Evolutionary conservation across 495 filamentous ascomycete genomes (phyloP).

Genomic region (Hyaloscypha finlandica): DNA sequence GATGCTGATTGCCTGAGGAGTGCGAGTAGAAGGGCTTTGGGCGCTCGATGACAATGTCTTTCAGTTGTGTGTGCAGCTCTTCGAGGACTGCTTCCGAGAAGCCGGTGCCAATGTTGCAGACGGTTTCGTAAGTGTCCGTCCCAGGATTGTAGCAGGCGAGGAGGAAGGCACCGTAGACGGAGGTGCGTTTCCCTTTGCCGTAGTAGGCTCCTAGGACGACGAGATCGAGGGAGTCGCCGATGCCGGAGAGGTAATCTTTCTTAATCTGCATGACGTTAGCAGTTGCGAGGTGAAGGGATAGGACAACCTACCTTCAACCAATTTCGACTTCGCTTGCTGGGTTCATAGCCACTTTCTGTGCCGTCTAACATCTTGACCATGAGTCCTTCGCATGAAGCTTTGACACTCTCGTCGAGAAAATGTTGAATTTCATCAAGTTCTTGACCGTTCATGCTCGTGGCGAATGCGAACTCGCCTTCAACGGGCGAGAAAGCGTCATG

Average conservation of each 20-base stretch:
- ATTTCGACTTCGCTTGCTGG: constrained; percentile 90
- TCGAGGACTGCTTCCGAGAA: constrained; percentile 89
- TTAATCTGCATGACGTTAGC: constrained; percentile 63
- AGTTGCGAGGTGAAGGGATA: constrained; percentile 5
- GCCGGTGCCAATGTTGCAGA: constrained; percentile 98
- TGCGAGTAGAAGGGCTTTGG: constrained; percentile 95
- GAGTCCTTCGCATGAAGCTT: constrained; percentile 91
- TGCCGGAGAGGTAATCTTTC: constrained; percentile 91
- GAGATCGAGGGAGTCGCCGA: constrained; percentile 94
- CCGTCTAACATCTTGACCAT: constrained; percentile 99
- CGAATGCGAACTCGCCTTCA: constrained; percentile 91
- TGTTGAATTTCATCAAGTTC: constrained; percentile 90
- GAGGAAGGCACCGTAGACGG: constrained; percentile 91
- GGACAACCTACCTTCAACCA: constrained; percentile 80
- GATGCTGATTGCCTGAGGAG: constrained; percentile 78
- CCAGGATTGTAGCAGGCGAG: constrained; percentile 87
- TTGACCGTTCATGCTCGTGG: constrained; percentile 82
- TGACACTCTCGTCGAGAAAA: constrained; percentile 89
- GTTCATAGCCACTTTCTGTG: constrained; percentile 87
- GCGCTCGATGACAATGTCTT: constrained; percentile 73
- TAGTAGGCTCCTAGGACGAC: constrained; percentile 95
- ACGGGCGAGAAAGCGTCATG: constrained; percentile 69
- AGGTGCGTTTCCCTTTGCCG: constrained; percentile 92
- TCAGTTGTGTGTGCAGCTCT: constrained; percentile 73
- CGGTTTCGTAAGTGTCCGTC: constrained; percentile 81